Evolutionary conservation across 2,329 filamentous ascomycete genomes (phyloP).

Genomic region (Akanthomyces dipterigenus): DNA sequence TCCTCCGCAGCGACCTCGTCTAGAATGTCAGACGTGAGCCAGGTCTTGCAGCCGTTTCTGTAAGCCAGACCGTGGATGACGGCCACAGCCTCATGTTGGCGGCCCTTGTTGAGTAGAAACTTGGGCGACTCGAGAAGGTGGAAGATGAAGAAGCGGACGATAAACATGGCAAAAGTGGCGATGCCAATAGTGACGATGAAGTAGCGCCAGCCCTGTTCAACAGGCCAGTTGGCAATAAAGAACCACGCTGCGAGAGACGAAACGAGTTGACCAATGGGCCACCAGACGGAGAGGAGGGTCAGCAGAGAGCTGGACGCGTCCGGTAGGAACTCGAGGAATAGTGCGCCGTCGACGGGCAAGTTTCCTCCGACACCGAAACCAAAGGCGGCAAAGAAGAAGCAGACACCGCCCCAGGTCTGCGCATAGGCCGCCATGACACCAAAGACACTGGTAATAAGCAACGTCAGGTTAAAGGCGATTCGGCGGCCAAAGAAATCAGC

Average conservation of each 20-base stretch:
- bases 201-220: conserved; percentile 69
- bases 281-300: conserved; percentile 79
- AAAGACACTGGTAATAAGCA: conserved; percentile 68
- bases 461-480: conserved; percentile 73
- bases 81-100: conserved; percentile 71
- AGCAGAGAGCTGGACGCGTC: conserved; percentile 66
- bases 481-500: conserved; percentile 74
- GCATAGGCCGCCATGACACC: conserved; percentile 64
- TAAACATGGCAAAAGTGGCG: conserved; percentile 69
- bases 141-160: conserved; percentile 72
- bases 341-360: conserved; percentile 68
- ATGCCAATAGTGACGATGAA: conserved; percentile 65
- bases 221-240: conserved; percentile 62
- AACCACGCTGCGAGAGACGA: conserved; percentile 69
- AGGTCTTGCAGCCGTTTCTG: conserved; percentile 63
- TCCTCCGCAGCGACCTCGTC: conserved; percentile 45
- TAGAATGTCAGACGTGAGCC: conserved; percentile 66
- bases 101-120: conserved; percentile 68
- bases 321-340: conserved; percentile 80
- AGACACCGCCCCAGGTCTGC: conserved; percentile 59
- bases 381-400: conserved; percentile 52
- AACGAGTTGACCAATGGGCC: conserved; percentile 74
- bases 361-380: conserved; percentile 70
- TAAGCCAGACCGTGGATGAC: conserved; percentile 73
- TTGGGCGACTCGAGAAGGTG: conserved; percentile 81